A percentile compares a stretch with the other conserved stretches of the same genome.
Conservation (phyloP, 305 asterid genomes). For the Fraxinus platypoda region DNA sequence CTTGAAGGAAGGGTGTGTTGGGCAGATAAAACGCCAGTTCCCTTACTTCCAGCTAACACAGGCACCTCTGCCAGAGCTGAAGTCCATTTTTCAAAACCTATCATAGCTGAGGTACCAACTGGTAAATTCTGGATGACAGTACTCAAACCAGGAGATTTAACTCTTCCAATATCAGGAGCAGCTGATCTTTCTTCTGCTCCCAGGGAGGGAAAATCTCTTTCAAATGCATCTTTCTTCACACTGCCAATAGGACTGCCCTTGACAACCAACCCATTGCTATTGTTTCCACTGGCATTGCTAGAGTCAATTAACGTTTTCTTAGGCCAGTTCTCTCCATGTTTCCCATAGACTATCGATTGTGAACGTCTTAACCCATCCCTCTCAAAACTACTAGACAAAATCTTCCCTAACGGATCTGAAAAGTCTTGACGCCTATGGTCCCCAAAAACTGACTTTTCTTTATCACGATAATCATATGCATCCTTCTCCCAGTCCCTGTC, state of each 20-base stretch:
- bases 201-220: slow-evolving; percentile 64
- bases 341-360: slow-evolving; percentile 62
- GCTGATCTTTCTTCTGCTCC: slow-evolving; percentile 57
- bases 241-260: slow-evolving; percentile 38
- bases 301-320: slow-evolving; percentile 43
- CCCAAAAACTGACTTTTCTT: slow-evolving; percentile 44
- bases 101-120: slow-evolving; percentile 43
- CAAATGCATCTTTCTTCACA: slow-evolving; percentile 46
- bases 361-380: slow-evolving; percentile 70
- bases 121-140: slow-evolving; percentile 54
- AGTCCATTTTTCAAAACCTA: slow-evolving; percentile 76
- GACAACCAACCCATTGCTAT: slow-evolving; percentile 36
- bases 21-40: slow-evolving; percentile 39
- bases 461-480: slow-evolving; percentile 42
- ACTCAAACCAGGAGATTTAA: slow-evolving; percentile 69
- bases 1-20: slow-evolving; percentile 42
- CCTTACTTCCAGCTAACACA: slow-evolving; percentile 41
- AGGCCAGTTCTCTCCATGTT: slow-evolving; percentile 54
- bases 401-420: slow-evolving; percentile 41
- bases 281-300: slow-evolving; percentile 33
- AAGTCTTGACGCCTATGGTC: slow-evolving; percentile 42
- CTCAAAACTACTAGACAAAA: slow-evolving; percentile 45
- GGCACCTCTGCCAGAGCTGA: slow-evolving; percentile 86
- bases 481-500: slow-evolving; percentile 44
- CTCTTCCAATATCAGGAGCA: slow-evolving; percentile 60